Evolutionary conservation across 1,139 yeast genomes (phyloP).

Genomic region (Williopsis jadinii): DNA sequence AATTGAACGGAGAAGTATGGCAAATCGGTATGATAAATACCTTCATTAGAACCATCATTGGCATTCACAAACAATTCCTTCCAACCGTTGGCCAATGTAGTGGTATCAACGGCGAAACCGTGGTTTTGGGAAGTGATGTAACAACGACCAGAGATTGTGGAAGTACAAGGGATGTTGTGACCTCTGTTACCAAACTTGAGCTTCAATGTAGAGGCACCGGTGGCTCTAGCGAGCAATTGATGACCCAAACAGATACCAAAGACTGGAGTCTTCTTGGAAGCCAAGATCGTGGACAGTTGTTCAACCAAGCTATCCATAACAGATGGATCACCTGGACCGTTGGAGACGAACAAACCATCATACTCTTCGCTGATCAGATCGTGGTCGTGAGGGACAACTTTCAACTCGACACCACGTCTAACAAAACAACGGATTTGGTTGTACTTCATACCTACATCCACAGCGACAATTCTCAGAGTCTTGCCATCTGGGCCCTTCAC

Average conservation of each 20-base stretch:
- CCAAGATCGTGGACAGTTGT: slow-evolving; percentile 51
- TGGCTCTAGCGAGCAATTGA: slow-evolving; percentile 91
- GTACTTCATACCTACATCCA: slow-evolving; percentile 97
- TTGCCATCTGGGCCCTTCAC: slow-evolving; percentile 66
- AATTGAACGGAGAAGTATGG: slow-evolving; percentile 99
- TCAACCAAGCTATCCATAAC: slow-evolving; percentile 63
- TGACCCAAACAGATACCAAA: slow-evolving; percentile 99
- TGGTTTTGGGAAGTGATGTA: slow-evolving; percentile 98
- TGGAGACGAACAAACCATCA: slow-evolving; percentile 93
- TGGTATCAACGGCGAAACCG: slow-evolving; percentile 92
- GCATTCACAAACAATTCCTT: slow-evolving; percentile 92
- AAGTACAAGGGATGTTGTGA: slow-evolving; percentile 97
- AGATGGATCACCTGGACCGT: slow-evolving; percentile 99
- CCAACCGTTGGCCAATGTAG: slow-evolving; percentile 75
- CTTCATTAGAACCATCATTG: slow-evolving; percentile 97
- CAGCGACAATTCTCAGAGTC: slow-evolving; percentile 73
- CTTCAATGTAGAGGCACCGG: slow-evolving; percentile 89
- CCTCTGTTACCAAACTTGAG: slow-evolving; percentile 99
- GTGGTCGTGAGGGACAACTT: slow-evolving; percentile 94
- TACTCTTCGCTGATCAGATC: slow-evolving; percentile 72
- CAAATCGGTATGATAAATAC: slow-evolving; percentile 82
- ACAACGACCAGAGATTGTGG: slow-evolving; percentile 89
- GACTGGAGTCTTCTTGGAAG: slow-evolving; percentile 64
- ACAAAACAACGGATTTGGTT: slow-evolving; percentile 97
- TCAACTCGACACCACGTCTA: slow-evolving; percentile 90